phyloP scores from a whole-genome alignment of 2,329 filamentous ascomycete genomes.

The Beauveria brongniartii region DNA sequence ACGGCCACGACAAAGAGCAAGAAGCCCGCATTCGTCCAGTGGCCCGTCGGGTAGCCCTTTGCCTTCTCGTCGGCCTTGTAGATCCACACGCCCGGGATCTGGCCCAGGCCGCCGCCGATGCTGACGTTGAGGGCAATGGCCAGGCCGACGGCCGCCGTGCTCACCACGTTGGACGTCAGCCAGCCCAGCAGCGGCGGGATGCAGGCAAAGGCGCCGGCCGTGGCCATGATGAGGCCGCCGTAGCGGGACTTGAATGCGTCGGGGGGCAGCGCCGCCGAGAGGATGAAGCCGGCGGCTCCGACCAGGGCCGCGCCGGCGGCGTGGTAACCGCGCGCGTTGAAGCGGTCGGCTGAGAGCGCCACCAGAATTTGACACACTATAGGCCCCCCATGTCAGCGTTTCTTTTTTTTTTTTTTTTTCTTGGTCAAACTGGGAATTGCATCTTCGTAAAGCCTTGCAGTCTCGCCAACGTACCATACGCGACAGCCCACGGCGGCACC shows the following conservation, averaged over 20 bases:
- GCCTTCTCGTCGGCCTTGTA: constrained; percentile 55
- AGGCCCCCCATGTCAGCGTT: neutral
- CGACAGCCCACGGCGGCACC: constrained; percentile 56
- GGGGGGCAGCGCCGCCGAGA: constrained; percentile 54
- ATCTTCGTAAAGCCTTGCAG: too few species aligned
- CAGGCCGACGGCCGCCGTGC: constrained; percentile 56
- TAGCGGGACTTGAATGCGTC: constrained; percentile 54
- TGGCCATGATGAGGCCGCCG: constrained; percentile 60
- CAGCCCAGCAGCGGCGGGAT: constrained; percentile 65
- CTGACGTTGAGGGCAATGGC: constrained; percentile 65
- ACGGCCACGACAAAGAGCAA: constrained; percentile 50
- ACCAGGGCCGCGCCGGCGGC: constrained; percentile 34
- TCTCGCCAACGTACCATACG: constrained; percentile 35
- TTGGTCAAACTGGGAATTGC: too few species aligned
- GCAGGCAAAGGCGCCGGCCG: constrained; percentile 58
- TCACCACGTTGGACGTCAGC: constrained; percentile 60
- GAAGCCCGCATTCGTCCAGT: constrained; percentile 57
- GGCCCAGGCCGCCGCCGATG: constrained; percentile 56
- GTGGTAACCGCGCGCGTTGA: constrained; percentile 44
- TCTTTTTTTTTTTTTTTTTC: too few species aligned
- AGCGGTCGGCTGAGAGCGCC: constrained; percentile 55
- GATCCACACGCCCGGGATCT: constrained; percentile 68
- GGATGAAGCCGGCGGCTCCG: constrained; percentile 45
- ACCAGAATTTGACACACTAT: constrained; percentile 32
- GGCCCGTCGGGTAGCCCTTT: constrained; percentile 58